Base-by-base conservation (phyloP, 1,284 basidiomycete species). In the Singerocomus rubriflavus region DNA sequence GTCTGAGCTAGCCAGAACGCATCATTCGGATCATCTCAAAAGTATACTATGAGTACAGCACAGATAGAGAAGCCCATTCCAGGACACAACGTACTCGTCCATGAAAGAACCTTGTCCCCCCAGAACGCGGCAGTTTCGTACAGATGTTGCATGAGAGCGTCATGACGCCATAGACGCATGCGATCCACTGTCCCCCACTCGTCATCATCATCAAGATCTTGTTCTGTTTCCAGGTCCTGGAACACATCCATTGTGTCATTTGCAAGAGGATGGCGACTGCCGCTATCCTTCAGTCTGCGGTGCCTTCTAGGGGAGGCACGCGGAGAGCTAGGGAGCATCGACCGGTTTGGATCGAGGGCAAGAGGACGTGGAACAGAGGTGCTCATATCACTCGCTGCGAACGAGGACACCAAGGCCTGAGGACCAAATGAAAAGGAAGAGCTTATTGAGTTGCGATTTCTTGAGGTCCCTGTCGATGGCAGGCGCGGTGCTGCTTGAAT, bases 1-100 rank as follows among this genome's bases (percentile, higher is more conserved):
- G 91, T 92, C 68, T 99, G 96, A 1, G 97, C 96, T 14, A 99
- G 83, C 93, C 96, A 98, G 70, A 98, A 99, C 9, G 94, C 97
- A 70, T 99, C 97, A 68, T 96, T 95, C 30, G 91, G 85, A 60
- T 97, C 91, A 57, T 85, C 93, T 94, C 58, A 12, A 35, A 14
- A 51, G 13, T 17, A 32, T 5, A 27, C n/a, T 9, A 31, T 67
- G 33, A 70, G 48, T 40, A 25, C 31, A 31, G 44, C 41, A 54
- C 36, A 36, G 16, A 48, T 1, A 16, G 13, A 17, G 31, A 10
- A 14, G 10, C 25, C 12, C 14, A 27, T 31, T 36, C 34, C 16
- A 14, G n/a, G 27, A 36, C 9, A 33, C 44, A 53, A 81, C 91
- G 69, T 65, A 96, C 94, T 88, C 37, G 96, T 98, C 85, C 94